Evolutionary conservation across 2,329 filamentous ascomycete genomes (phyloP).

Genomic region (Ophiocordyceps australis): DNA sequence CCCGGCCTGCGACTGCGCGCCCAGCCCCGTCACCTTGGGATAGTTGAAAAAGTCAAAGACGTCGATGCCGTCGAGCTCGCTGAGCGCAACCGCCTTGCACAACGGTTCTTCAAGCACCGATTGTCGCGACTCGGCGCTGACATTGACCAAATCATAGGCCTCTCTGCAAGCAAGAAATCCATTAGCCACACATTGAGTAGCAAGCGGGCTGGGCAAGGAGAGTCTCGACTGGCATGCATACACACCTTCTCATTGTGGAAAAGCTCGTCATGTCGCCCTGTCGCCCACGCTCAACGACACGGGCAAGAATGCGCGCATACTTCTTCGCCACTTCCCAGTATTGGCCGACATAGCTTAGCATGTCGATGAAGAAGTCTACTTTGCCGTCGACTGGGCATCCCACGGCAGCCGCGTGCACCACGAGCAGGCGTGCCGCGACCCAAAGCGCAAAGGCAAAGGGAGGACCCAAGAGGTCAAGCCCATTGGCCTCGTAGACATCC

Average conservation of each 20-base stretch:
- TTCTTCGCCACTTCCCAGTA: constrained; percentile 24
- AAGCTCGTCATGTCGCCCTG: constrained; percentile 18
- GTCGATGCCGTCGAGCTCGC: constrained; percentile 23
- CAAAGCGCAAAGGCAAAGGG: constrained; percentile 25
- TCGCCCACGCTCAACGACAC: constrained; percentile 17
- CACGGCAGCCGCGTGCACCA: constrained; percentile 21
- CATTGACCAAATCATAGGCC: constrained; percentile 18
- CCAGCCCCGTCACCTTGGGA: constrained; percentile 12
- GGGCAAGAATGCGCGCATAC: constrained; percentile 20
- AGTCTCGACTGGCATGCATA: too few relatives aligned
- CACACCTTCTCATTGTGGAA: constrained; percentile 20
- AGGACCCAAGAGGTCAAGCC: constrained; percentile 20
- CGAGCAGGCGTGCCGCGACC: constrained; percentile 20
- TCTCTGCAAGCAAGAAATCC: constrained; percentile 11
- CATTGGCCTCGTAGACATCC: constrained; percentile 23
- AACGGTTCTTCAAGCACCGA: constrained; percentile 19
- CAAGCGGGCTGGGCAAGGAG: too few relatives aligned
- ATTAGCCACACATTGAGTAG: constrained; percentile 1
- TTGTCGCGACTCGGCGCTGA: constrained; percentile 15
- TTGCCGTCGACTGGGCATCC: constrained; percentile 17
- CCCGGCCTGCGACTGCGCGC: constrained; percentile 3
- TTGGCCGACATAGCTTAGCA: constrained; percentile 19
- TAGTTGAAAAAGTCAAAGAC: constrained; percentile 27
- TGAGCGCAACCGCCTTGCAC: constrained; percentile 17
- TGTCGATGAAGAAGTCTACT: constrained; percentile 24